These are phyloP conservation scores for Kodamaea suecica DNA, from an alignment of 1,139 yeast species.

Conservation along the genomic window DNA sequence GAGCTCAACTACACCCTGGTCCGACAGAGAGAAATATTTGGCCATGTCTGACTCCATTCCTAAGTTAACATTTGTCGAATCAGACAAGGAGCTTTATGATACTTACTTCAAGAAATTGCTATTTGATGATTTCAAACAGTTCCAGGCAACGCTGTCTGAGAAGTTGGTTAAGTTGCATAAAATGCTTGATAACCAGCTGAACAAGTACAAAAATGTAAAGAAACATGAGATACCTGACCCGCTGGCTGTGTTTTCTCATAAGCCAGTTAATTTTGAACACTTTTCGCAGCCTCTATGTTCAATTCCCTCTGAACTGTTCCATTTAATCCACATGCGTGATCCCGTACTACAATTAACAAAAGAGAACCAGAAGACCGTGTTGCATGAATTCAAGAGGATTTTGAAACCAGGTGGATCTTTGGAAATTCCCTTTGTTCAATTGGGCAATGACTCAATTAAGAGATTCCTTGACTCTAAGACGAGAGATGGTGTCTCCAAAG, in stretches of 20 bases:
- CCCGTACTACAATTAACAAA: slow-evolving; percentile 30
- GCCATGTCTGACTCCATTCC: slow-evolving; percentile 5
- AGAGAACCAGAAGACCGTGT: slow-evolving; percentile 24
- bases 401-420: slow-evolving; percentile 36
- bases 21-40: slow-evolving; percentile 12
- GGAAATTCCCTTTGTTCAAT: slow-evolving; percentile 29
- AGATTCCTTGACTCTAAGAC: slow-evolving; percentile 5
- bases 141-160: slow-evolving; percentile 22
- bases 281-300: slow-evolving; percentile 29
- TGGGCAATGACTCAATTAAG: slow-evolving; percentile 15
- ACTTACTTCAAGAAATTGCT: slow-evolving; percentile 26
- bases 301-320: slow-evolving; percentile 31
- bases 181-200: slow-evolving; percentile 22
- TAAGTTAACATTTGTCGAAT: slow-evolving; percentile 22
- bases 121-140: slow-evolving; percentile 28
- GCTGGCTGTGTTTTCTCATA: slow-evolving; percentile 20
- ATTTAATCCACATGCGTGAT: slow-evolving; percentile 38
- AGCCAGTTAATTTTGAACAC: slow-evolving; percentile 40
- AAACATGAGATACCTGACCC: slow-evolving; percentile 19
- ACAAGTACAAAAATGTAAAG: slow-evolving; percentile 16
- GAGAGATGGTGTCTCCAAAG: slow-evolving; percentile 4
- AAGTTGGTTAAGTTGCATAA: slow-evolving; percentile 31
- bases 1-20: slow-evolving; percentile 18
- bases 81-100: slow-evolving; percentile 26
- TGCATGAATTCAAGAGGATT: slow-evolving; percentile 36